Conservation (phyloP, 148 eudicot species). For the Salicornia ramosissima region DNA sequence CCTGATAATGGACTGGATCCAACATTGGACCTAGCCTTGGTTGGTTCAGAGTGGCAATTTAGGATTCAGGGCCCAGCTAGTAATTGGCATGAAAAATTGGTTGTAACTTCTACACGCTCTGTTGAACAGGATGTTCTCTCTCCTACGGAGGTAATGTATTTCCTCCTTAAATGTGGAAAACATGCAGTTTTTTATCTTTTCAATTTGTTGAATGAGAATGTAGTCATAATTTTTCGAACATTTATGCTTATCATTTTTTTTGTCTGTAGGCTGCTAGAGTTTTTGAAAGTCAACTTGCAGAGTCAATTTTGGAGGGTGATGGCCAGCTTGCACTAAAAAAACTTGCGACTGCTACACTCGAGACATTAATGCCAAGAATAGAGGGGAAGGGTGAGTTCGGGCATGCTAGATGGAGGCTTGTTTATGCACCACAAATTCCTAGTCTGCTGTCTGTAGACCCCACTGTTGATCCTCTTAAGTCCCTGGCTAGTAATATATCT, state of each 20-base stretch:
- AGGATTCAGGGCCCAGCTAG: constrained; percentile 97
- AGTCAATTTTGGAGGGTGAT: constrained; percentile 93
- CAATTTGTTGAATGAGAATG: background rate
- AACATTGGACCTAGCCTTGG: constrained; percentile 85
- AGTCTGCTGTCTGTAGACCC: constrained; percentile 97
- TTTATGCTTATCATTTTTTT: background rate
- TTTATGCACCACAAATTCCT: constrained; percentile 96
- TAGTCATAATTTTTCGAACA: background rate
- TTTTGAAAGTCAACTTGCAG: constrained; percentile 93
- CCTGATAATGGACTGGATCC: constrained; percentile 97
- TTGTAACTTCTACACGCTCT: constrained; percentile 92
- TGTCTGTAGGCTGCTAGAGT: constrained; percentile 87
- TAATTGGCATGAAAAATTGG: constrained; percentile 99
- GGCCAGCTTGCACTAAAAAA: constrained; percentile 99
- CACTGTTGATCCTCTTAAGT: constrained; percentile 88
- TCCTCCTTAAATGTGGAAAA: background rate
- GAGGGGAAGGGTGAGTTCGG: constrained; percentile 99
- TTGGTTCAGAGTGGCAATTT: constrained; percentile 99
- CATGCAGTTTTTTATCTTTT: background rate
- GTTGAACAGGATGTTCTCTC: constrained; percentile 96
- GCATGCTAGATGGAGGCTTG: constrained; percentile 99
- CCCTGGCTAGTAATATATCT: constrained; percentile 93
- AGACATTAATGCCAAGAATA: constrained; percentile 93
- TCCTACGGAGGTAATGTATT: constrained; percentile 71
- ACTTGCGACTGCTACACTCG: constrained; percentile 99